phyloP scores from a whole-genome alignment of 495 filamentous ascomycete species.

The Penicillium tannophilum region DNA sequence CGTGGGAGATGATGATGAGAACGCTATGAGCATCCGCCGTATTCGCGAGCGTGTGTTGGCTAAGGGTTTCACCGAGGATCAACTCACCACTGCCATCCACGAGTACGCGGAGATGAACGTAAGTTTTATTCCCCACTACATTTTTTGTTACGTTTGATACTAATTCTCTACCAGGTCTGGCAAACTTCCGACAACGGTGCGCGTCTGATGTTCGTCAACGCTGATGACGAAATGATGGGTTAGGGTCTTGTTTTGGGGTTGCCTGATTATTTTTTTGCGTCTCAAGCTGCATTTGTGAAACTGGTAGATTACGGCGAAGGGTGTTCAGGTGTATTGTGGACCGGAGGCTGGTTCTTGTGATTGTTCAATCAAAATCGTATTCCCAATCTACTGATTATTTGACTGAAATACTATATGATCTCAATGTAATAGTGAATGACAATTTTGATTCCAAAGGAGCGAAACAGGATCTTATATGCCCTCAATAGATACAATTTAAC shows the following conservation, averaged over 20 bases:
- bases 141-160: slow-evolving; percentile 9
- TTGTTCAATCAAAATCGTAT: slow-evolving; percentile 4
- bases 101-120: slow-evolving; percentile 90
- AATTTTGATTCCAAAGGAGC: neutral
- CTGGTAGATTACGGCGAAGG: slow-evolving; percentile 24
- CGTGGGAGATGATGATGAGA: slow-evolving; percentile 65
- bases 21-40: slow-evolving; percentile 82
- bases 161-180: slow-evolving; percentile 70
- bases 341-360: neutral
- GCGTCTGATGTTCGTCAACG: slow-evolving; percentile 78
- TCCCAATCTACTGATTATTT: slow-evolving; percentile 17
- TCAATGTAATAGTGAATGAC: neutral
- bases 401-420: neutral
- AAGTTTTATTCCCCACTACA: slow-evolving; percentile 45
- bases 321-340: slow-evolving; percentile 27
- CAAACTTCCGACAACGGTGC: slow-evolving; percentile 88
- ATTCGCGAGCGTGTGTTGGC: slow-evolving; percentile 88
- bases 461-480: neutral
- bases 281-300: slow-evolving; percentile 29
- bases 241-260: slow-evolving; percentile 27
- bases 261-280: slow-evolving; percentile 18
- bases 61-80: slow-evolving; percentile 95
- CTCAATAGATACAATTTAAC: neutral
- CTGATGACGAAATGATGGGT: slow-evolving; percentile 59
- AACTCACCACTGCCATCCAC: slow-evolving; percentile 80